Percentiles rank a stretch among this genome's conserved stretches.
Evolutionary conservation across 202 grass and related monocot species (phyloP).

Genomic region (Panicum virgatum): DNA sequence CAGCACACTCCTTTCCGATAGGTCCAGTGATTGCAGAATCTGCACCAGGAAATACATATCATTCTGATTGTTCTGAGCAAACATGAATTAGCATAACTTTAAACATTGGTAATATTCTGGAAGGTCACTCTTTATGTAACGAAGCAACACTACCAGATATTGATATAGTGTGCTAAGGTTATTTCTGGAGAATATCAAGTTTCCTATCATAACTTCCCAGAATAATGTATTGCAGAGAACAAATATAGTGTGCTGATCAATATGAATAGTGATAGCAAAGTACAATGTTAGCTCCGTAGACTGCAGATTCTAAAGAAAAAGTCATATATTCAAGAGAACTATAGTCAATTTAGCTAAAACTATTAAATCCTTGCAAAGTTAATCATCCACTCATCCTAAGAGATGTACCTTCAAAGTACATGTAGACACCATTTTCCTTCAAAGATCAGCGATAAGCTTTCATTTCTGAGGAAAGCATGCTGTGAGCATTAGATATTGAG

Average conservation of each 20-base stretch:
- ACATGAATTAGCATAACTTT: background rate
- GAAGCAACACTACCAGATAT: slow-evolving; percentile 34
- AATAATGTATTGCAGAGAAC: background rate
- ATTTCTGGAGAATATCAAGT: background rate
- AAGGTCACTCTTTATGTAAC: slow-evolving; percentile 16
- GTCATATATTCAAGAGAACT: background rate
- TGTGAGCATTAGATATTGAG: too few species aligned
- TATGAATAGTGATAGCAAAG: background rate
- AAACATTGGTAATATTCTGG: background rate
- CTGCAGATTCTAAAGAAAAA: background rate
- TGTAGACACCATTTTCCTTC: slow-evolving; percentile 95
- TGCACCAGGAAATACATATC: background rate
- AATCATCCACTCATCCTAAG: background rate
- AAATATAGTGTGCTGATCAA: background rate
- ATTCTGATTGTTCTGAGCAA: background rate
- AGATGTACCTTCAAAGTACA: slow-evolving; percentile 92
- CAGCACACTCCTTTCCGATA: slow-evolving; percentile 89
- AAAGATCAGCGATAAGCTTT: too few species aligned
- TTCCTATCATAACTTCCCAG: background rate
- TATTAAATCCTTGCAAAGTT: background rate
- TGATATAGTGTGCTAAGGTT: background rate
- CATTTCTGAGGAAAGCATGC: too few species aligned
- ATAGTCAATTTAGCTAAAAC: background rate
- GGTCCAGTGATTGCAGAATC: slow-evolving; percentile 96
- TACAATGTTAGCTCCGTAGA: background rate